Evolutionary conservation across 805 yeast species (phyloP).

Genomic region (Candida germanica): DNA sequence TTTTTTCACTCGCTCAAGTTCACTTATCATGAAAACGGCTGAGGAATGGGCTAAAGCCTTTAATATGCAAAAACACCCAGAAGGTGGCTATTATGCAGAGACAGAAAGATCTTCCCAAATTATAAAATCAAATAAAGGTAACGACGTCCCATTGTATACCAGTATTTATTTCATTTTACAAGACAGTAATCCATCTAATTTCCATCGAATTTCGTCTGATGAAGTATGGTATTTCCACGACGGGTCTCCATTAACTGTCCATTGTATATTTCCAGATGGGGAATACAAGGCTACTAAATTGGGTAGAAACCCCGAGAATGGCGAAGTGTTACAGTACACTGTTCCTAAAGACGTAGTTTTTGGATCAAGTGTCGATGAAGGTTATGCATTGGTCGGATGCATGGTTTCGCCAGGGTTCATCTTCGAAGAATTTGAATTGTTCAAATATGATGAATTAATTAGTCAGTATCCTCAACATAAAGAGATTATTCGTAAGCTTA

Average conservation of each 20-base stretch:
- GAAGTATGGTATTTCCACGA: conserved; percentile 24
- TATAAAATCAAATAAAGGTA: conserved; percentile 17
- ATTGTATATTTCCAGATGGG: conserved; percentile 20
- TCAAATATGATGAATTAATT: conserved; percentile 15
- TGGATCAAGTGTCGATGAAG: conserved; percentile 20
- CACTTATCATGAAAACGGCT: conserved; percentile 10
- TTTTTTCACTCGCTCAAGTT: too few species aligned
- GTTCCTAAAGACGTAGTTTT: conserved; percentile 21
- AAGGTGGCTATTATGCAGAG: conserved; percentile 20
- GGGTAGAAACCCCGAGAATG: conserved; percentile 15
- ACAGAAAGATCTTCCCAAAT: conserved; percentile 12
- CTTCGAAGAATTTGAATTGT: conserved; percentile 21
- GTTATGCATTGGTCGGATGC: conserved; percentile 21
- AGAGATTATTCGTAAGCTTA: conserved; percentile 16
- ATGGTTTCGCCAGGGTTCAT: conserved; percentile 23
- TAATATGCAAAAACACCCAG: conserved; percentile 18
- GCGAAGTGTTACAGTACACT: conserved; percentile 18
- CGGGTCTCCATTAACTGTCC: conserved; percentile 21
- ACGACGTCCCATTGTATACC: conserved; percentile 20
- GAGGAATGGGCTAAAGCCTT: conserved; percentile 14
- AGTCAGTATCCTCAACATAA: conserved; percentile 18
- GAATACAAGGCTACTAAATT: conserved; percentile 14
- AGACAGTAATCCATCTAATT: conserved; percentile 18
- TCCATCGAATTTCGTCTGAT: conserved; percentile 20
- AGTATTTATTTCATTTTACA: conserved; percentile 20